These are phyloP conservation scores for Cyclostephanos tholiformis DNA, from an alignment of 108 stramenopile genomes.

Conservation along the genomic window DNA sequence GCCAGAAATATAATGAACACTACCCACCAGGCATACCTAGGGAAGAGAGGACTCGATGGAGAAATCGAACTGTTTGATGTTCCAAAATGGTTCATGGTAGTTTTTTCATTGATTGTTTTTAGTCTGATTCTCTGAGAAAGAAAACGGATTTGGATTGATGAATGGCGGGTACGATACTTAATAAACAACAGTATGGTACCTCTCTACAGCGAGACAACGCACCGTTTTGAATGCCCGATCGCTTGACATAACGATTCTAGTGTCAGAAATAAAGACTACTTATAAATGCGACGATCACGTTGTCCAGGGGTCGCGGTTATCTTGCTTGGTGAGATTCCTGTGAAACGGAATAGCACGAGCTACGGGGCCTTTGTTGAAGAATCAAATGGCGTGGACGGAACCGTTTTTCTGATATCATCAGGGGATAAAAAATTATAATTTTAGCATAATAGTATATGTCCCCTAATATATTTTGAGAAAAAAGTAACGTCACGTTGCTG, in stretches of 20 bases:
- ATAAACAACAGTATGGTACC: too few species aligned
- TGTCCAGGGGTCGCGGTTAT: background rate
- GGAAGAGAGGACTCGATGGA: slow-evolving; percentile 3
- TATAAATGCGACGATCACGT: background rate
- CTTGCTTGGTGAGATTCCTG: background rate
- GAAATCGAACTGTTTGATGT: background rate
- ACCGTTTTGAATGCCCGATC: background rate
- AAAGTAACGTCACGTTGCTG: too few species aligned
- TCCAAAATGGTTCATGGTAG: background rate
- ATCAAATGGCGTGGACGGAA: too few species aligned
- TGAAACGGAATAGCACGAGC: background rate
- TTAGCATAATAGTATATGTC: too few species aligned
- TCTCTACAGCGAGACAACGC: background rate
- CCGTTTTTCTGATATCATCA: too few species aligned
- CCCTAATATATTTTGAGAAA: too few species aligned
- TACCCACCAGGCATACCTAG: background rate
- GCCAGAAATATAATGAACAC: background rate
- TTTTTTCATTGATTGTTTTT: background rate
- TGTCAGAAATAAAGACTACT: background rate
- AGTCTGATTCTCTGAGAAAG: background rate
- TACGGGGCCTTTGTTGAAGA: too few species aligned
- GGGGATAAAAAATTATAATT: too few species aligned
- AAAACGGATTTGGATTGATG: background rate
- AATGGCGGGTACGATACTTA: background rate
- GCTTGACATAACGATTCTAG: background rate